These are phyloP conservation scores for Ciborinia camelliae DNA, from an alignment of 2,329 filamentous ascomycete species.

Conservation along the genomic window DNA sequence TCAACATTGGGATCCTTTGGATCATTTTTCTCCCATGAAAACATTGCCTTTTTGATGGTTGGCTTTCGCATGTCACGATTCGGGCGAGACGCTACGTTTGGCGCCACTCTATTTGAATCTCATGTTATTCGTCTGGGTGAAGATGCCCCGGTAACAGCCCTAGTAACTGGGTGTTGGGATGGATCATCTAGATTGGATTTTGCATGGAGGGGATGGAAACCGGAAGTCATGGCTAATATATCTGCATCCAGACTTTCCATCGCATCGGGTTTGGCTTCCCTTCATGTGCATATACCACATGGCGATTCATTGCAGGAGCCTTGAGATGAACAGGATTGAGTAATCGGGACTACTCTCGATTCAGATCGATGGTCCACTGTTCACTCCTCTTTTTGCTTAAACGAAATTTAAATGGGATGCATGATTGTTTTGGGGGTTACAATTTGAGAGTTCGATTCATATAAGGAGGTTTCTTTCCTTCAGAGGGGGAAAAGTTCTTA, in stretches of 20 bases:
- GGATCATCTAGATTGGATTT: neutral
- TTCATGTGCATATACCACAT: too few species aligned
- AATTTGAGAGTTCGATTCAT: neutral
- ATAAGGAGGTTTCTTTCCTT: slow-evolving; percentile 14
- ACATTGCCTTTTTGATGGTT: neutral
- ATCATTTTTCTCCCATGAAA: neutral
- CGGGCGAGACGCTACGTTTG: neutral
- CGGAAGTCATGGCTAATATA: neutral
- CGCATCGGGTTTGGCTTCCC: neutral
- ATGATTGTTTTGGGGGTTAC: neutral
- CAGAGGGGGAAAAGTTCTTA: neutral
- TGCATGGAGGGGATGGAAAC: neutral
- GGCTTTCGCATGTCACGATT: neutral
- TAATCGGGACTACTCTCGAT: neutral
- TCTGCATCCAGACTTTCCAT: slow-evolving; percentile 1
- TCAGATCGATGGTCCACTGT: slow-evolving; percentile 1
- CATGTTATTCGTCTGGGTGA: neutral
- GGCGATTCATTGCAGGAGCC: neutral
- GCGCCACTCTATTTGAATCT: neutral
- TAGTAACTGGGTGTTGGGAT: neutral
- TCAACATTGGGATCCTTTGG: neutral
- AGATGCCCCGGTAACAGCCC: neutral
- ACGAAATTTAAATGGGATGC: neutral
- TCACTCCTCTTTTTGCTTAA: neutral
- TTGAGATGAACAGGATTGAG: slow-evolving; percentile 14